phyloP scores from a whole-genome alignment of 441 rosid genomes.

The Geranium incanum region DNA sequence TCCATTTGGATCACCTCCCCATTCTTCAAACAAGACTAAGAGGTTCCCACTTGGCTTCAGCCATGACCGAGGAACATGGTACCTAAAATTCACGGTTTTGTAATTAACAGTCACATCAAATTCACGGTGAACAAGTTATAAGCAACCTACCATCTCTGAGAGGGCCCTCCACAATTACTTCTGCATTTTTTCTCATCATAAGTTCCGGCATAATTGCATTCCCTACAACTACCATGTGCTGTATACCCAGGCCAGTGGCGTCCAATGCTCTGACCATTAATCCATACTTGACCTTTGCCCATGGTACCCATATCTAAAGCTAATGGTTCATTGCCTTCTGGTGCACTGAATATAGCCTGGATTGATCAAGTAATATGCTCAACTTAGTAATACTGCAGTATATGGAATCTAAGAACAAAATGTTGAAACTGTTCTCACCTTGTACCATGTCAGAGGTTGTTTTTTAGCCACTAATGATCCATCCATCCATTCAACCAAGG shows the following conservation, averaged over 20 bases:
- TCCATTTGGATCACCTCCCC: constrained; percentile 78
- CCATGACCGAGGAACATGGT: constrained; percentile 92
- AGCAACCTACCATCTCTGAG: constrained; percentile 59
- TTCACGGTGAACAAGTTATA: neutral
- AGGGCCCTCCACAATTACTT: constrained; percentile 83
- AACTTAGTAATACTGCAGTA: neutral
- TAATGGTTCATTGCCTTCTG: constrained; percentile 84
- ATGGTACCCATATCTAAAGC: constrained; percentile 92
- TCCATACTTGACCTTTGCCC: constrained; percentile 99
- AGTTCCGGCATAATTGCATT: constrained; percentile 67
- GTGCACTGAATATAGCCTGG: constrained; percentile 78
- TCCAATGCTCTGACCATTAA: constrained; percentile 86
- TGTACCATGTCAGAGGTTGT: constrained; percentile 94
- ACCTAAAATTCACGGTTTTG: constrained; percentile 39
- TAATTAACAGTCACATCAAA: neutral
- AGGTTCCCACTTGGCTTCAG: constrained; percentile 74
- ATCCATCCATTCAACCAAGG: constrained; percentile 75
- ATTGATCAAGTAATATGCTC: neutral
- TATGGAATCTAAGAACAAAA: constrained; percentile 2
- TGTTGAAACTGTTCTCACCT: constrained; percentile 35
- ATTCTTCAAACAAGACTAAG: constrained; percentile 82
- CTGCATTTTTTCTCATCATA: constrained; percentile 76
- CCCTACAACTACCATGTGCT: constrained; percentile 54
- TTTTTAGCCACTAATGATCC: constrained; percentile 53
- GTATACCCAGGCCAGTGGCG: constrained; percentile 94